Evolutionary conservation across 495 filamentous ascomycete species (phyloP), one percentile per base, ranked within the genome.

Genomic region (Xylaria castorea): DNA sequence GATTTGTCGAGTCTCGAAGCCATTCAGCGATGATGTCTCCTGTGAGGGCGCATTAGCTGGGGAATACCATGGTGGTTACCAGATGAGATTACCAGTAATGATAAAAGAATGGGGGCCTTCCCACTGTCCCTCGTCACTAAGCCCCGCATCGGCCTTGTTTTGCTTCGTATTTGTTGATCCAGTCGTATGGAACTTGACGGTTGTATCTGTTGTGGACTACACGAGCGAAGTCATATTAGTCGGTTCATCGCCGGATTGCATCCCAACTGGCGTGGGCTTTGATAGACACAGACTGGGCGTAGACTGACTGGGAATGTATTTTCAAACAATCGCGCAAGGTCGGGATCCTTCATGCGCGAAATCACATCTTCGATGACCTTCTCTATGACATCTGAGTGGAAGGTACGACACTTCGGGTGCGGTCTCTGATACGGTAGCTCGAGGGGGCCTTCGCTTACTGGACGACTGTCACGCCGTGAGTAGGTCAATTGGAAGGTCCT

Each of bases 1-100:
- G 96, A 82, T 98, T 98, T 12, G 97, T 98, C 53, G 95, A 97
- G 82, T 99, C 96, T 63, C 96, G 91, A 55, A 99, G 83, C 96
- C 96, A 99, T 82, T 98, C 96, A 7, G 96, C 96, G 76, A 98
- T 92, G 79, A 99, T 99, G 77, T 99, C 96, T 32, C 78, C 78
- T 73, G 51, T 2, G 46, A 30, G 14, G 18, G 42, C 5, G 18
- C n/a, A 38, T 72, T 12, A 72, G 70, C 46, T 8, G 20, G n/a
- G 51, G 16, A 12, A 32, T 3, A 60, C 32, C 1, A 60, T 30
- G 5, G 12, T 25, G 30, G 14, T n/a, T 30, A 32, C 9, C n/a
- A 50, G 38, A 48, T 40, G 32, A 12, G 38, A 38, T 40, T 73
- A n/a, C 95, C 95, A 0, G 96, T 99, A 60, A 99, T 97, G 73